Base-by-base conservation (phyloP, 495 filamentous ascomycete genomes). In the Emericellopsis terricola region DNA sequence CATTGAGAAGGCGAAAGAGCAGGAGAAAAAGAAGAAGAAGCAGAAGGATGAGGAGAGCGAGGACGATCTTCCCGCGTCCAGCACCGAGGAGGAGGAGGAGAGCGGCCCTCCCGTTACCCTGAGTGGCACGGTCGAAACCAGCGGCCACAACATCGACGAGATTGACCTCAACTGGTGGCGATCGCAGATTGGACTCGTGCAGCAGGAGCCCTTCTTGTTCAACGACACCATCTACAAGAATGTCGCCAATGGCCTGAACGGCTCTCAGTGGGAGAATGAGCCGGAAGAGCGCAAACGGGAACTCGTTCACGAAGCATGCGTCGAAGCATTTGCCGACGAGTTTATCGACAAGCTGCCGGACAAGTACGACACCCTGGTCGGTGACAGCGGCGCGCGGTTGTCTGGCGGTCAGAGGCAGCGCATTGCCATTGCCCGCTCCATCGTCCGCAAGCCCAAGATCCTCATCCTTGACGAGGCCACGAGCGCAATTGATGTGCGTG, bases 401-500 rank as follows among this genome's bases (percentile, higher is more conserved):
- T 61, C 54, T 13, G 65, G 61, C 11, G 67, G 67, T 2, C 64
- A 71, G 48, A 68, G 68, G 36, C 78, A 84, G 42, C 58, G 78
- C n/a, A 64, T 81, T 15, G 75, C 76, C 18, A 76, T 84, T 41
- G 77, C 78, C 11, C 56, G 78, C 31, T 73, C 73, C 19, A 72
- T 73, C 38, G 52, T 93, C 17, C 69, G 73, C 31, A 69, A 91
- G 43, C 76, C 82, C 2, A 73, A 73, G 31, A 75, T 93, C 27
- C 55, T 94, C 15, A 75, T 94, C 13, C 58, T 94, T 33, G 84
- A 92, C 48, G 84, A 93, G 46, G 81, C 81, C 0, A 92, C 82
- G 0, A 75, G 71, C 44, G 77, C 81, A 29, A 62, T 92, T 13
- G 83, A 92, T 45, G 64, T 69, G 11, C 65, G 65, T 26, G 75